These are phyloP conservation scores for Teratosphaeria pseudoeucalypti DNA, from an alignment of 2,329 filamentous ascomycete species.

Conservation along the genomic window DNA sequence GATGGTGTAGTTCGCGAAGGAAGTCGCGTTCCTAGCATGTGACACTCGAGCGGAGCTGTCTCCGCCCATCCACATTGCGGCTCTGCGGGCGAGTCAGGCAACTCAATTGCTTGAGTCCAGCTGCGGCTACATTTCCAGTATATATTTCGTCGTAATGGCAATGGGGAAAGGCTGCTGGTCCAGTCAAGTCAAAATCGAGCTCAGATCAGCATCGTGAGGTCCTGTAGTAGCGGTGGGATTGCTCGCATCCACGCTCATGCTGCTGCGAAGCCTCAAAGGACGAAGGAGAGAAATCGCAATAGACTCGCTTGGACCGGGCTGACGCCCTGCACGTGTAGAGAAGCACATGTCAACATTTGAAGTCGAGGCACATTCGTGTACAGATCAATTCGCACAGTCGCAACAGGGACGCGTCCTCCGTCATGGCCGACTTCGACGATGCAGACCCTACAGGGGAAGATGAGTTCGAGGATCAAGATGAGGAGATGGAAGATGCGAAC, in stretches of 20 bases:
- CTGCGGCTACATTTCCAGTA: neutral
- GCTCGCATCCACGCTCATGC: slow-evolving; percentile 1
- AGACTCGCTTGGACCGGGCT: slow-evolving; percentile 4
- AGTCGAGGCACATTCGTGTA: neutral
- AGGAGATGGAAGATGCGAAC: slow-evolving; percentile 34
- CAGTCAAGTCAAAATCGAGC: neutral
- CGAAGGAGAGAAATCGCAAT: slow-evolving; percentile 1
- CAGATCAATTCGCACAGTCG: neutral
- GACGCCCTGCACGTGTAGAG: neutral
- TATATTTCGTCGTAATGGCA: neutral
- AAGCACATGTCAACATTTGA: neutral
- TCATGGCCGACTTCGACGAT: slow-evolving; percentile 36
- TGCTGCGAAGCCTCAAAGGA: neutral
- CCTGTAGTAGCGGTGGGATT: neutral
- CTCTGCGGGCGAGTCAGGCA: slow-evolving; percentile 1
- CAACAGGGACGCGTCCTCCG: neutral
- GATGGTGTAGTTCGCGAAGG: neutral
- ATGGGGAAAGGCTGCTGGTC: neutral
- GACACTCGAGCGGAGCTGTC: neutral
- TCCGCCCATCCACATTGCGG: neutral
- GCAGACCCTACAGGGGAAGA: slow-evolving; percentile 26
- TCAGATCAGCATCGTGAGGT: no score
- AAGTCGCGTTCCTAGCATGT: neutral
- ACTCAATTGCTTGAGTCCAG: neutral
- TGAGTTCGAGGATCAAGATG: slow-evolving; percentile 36